Conservation (phyloP, 148 eudicot species). For the Drosera capensis region DNA sequence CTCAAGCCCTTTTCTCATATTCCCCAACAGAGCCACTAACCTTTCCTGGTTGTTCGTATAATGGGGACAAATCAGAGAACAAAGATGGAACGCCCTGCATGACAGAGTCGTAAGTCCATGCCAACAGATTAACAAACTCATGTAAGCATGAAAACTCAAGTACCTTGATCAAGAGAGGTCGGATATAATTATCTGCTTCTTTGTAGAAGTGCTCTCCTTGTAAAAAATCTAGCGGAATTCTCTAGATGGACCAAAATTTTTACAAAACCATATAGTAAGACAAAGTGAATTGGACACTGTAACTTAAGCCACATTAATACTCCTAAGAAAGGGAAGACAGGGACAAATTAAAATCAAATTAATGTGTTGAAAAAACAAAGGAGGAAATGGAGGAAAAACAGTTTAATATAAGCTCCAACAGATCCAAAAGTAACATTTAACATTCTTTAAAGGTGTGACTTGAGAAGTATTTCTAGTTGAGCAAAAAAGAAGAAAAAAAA, state of each 20-base stretch:
- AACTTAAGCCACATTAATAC: no score
- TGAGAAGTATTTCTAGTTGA: no score
- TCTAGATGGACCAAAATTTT: slow-evolving; percentile 14
- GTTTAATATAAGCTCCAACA: no score
- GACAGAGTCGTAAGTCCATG: slow-evolving; percentile 12
- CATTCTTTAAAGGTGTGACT: no score
- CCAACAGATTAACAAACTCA: slow-evolving; percentile 8
- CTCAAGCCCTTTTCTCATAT: no score
- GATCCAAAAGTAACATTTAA: no score
- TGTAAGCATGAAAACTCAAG: slow-evolving; percentile 5
- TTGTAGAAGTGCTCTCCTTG: slow-evolving; percentile 55
- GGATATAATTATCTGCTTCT: slow-evolving; percentile 74
- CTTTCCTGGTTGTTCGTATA: slow-evolving; percentile 95
- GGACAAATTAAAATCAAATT: no score
- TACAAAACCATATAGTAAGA: neutral
- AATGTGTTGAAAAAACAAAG: no score
- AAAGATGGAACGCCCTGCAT: slow-evolving; percentile 92
- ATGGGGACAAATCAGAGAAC: slow-evolving; percentile 92
- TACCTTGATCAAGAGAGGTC: slow-evolving; percentile 89
- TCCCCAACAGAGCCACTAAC: slow-evolving; percentile 17
- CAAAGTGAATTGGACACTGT: neutral
- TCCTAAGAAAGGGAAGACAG: no score
- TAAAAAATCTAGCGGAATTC: slow-evolving; percentile 95
- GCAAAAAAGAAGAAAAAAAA: no score
- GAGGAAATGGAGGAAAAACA: no score